Evolutionary conservation across 2,329 filamentous ascomycete species (phyloP).

Genomic region (Daldinia sp.): DNA sequence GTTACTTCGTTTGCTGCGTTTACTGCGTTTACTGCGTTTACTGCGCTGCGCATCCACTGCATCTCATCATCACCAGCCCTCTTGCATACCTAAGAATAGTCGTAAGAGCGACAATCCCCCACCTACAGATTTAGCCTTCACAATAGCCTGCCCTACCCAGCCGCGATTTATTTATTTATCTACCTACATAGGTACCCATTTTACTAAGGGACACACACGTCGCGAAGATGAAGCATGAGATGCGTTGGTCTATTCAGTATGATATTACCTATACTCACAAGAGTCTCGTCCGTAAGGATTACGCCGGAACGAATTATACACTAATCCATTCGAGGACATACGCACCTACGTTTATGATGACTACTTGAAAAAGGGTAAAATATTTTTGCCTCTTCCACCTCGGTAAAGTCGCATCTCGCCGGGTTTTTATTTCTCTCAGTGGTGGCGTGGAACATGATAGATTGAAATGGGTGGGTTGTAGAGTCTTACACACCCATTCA

Average conservation of each 20-base stretch:
- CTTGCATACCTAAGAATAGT: slow-evolving; percentile 19
- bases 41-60: no score
- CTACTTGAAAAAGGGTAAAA: no score
- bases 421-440: slow-evolving; percentile 7
- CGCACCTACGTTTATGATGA: not conserved
- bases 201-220: not conserved
- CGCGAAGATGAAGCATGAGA: not conserved
- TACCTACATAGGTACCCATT: not conserved
- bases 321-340: not conserved
- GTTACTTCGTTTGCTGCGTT: no score
- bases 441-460: slow-evolving; percentile 23
- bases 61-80: slow-evolving; percentile 26
- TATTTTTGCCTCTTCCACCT: slow-evolving; percentile 5
- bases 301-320: not conserved
- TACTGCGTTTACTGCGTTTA: no score
- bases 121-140: slow-evolving; percentile 18
- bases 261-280: no score
- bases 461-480: slow-evolving; percentile 26
- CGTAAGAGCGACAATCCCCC: slow-evolving; percentile 20
- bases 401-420: slow-evolving; percentile 20
- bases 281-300: no score
- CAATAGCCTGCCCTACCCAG: not conserved
- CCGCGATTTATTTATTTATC: not conserved
- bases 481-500: slow-evolving; percentile 39
- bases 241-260: not conserved